phyloP scores from a whole-genome alignment of 768 basidiomycete species.

The Sporobolomyces phaffii region DNA sequence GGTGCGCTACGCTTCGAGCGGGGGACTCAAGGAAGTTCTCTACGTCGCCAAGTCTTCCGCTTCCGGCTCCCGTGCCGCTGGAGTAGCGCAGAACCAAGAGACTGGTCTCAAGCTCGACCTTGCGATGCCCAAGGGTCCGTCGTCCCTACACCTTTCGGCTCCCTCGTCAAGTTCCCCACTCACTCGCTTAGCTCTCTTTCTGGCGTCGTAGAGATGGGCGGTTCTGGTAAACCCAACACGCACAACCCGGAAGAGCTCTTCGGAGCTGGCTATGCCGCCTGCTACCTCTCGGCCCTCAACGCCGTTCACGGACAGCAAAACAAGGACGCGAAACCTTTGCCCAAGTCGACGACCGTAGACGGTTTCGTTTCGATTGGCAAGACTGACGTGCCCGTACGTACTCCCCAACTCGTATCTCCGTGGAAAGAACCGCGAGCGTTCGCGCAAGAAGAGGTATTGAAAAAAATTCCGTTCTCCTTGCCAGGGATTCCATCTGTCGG shows the following conservation, averaged over 20 bases:
- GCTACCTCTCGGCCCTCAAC: slow-evolving; percentile 38
- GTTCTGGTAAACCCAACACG: slow-evolving; percentile 15
- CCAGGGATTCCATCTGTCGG: slow-evolving; percentile 40
- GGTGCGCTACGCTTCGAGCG: slow-evolving; percentile 9
- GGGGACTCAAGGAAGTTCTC: slow-evolving; percentile 13
- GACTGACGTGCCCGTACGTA: slow-evolving; percentile 25
- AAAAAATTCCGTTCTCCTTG: too few relatives aligned
- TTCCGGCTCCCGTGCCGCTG: slow-evolving; percentile 30
- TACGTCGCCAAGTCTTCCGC: slow-evolving; percentile 28
- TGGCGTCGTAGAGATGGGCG: slow-evolving; percentile 11
- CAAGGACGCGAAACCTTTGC: slow-evolving; percentile 36
- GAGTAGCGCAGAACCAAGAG: slow-evolving; percentile 14
- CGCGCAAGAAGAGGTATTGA: not conserved
- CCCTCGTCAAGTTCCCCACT: not conserved
- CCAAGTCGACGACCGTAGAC: slow-evolving; percentile 30
- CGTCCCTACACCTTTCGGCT: not conserved
- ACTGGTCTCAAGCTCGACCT: slow-evolving; percentile 32
- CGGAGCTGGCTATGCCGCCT: slow-evolving; percentile 37
- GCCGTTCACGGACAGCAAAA: slow-evolving; percentile 33
- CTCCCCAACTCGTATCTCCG: fast-evolving
- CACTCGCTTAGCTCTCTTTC: not conserved
- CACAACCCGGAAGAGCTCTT: slow-evolving; percentile 41
- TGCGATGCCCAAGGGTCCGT: slow-evolving; percentile 24
- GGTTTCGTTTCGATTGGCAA: slow-evolving; percentile 36
- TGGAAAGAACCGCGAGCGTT: not conserved